Evolutionary conservation across 345 rosid genomes (phyloP), one percentile per base, ranked within the genome.

Genomic region (Rhodamnia argentea): DNA sequence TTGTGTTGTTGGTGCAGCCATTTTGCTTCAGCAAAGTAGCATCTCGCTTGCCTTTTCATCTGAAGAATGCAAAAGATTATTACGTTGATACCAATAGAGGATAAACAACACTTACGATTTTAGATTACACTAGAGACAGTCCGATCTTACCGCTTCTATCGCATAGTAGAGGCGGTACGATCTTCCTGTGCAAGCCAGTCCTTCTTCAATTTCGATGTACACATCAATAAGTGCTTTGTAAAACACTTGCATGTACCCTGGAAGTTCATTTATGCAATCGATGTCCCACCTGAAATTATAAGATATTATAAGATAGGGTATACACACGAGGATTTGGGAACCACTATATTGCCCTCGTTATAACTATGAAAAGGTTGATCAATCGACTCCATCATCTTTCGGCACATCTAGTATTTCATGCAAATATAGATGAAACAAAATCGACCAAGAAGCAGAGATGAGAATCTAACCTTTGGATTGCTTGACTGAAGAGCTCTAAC

Each of bases 171-270:
- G 40, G n/a, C 84, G 44, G 23, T 87, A 70, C 42, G 47, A 32
- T 52, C 44, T 86, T 24, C 90, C 91, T 5, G 87, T 20, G 32
- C 50, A 26, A 4, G 60, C 81, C 74, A 91, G 13, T 24, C 83
- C 62, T 1, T 87, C 83, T 6, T 85, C 89, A 44, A 88, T 88
- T 85, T 89, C 92, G 6, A 82, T 55, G 2, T 88, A 87, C 29
- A 89, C 51, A 84, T 89, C 88, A 13, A 87, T 82, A 1, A 92
- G 84, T 18, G 89, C 88, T 40, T 82, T 29, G 83, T 83, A 93
- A 22, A 55, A 83, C 1, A 89, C 7, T 64, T 90, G 86, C 94
- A 92, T 90, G 59, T 86, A 90, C 40, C 83, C 87, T 18, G 91
- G 90, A 26, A 89, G 87, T 76, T 87, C 60, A 29, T 44, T 40